Percentiles rank a stretch among this genome's conserved stretches.
Evolutionary conservation across 2,329 filamentous ascomycete genomes (phyloP).

Genomic region (Colletotrichum viniferum): DNA sequence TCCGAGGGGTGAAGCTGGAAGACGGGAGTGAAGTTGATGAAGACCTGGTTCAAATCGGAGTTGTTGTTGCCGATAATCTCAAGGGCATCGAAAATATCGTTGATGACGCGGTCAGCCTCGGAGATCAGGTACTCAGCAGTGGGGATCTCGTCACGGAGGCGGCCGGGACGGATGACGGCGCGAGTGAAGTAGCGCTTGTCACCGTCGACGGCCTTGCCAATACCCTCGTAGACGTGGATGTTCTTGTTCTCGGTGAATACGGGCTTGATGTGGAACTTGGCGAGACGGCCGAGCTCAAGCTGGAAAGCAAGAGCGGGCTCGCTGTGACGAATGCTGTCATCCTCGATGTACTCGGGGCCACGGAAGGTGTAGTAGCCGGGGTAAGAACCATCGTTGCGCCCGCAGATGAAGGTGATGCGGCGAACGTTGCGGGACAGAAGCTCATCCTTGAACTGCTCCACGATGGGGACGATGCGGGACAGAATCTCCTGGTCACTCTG

Average conservation of each 20-base stretch:
- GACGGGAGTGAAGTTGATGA: slow-evolving; percentile 98
- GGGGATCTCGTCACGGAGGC: slow-evolving; percentile 94
- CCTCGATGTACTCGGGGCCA: slow-evolving; percentile 86
- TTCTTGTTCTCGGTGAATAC: slow-evolving; percentile 99
- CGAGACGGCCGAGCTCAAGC: slow-evolving; percentile 90
- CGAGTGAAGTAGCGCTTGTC: slow-evolving; percentile 99
- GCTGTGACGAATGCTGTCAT: slow-evolving; percentile 94
- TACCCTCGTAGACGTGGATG: slow-evolving; percentile 97
- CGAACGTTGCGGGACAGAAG: slow-evolving; percentile 81
- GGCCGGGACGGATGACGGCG: slow-evolving; percentile 91
- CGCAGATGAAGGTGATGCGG: slow-evolving; percentile 94
- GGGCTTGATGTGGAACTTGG: slow-evolving; percentile 97
- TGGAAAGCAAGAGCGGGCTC: slow-evolving; percentile 98
- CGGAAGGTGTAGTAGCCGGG: slow-evolving; percentile 99
- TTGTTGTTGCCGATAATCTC: slow-evolving; percentile 99
- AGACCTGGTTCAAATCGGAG: slow-evolving; percentile 99
- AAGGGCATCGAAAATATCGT: slow-evolving; percentile 94
- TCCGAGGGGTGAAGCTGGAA: slow-evolving; percentile 90
- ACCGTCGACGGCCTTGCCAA: slow-evolving; percentile 92
- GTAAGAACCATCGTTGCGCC: slow-evolving; percentile 91
- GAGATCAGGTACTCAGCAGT: slow-evolving; percentile 99
- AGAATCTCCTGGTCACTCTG: slow-evolving; percentile 82
- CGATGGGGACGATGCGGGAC: slow-evolving; percentile 73
- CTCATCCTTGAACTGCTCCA: slow-evolving; percentile 84
- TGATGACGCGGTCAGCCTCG: slow-evolving; percentile 95